A percentile compares a stretch with the other conserved stretches of the same genome.
Conservation (phyloP, 2,329 filamentous ascomycete species). For the Parastagonospora avenae region DNA sequence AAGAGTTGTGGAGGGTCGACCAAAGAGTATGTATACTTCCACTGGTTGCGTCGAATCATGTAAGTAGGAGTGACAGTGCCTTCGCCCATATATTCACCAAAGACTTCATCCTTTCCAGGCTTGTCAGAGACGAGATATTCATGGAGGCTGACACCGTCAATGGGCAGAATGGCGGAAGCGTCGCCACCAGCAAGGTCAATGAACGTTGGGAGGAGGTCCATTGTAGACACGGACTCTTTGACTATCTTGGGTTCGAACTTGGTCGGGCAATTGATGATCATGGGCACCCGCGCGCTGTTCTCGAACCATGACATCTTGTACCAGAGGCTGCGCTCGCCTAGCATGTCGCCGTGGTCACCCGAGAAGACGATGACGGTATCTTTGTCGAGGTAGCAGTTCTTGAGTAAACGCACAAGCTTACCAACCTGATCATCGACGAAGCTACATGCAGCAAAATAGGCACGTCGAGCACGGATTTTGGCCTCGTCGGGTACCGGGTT, state of each 20-base stretch:
- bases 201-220: slow-evolving; percentile 88
- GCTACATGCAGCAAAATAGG: slow-evolving; percentile 91
- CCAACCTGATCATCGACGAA: slow-evolving; percentile 95
- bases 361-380: slow-evolving; percentile 92
- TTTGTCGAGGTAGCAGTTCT: slow-evolving; percentile 78
- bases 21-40: slow-evolving; percentile 90
- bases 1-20: slow-evolving; percentile 84
- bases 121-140: slow-evolving; percentile 47
- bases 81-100: slow-evolving; percentile 94
- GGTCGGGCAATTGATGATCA: slow-evolving; percentile 81
- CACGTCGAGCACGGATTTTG: slow-evolving; percentile 81
- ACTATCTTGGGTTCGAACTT: slow-evolving; percentile 78
- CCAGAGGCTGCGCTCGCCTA: slow-evolving; percentile 90
- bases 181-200: slow-evolving; percentile 79
- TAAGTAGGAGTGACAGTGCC: slow-evolving; percentile 86
- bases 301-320: slow-evolving; percentile 99
- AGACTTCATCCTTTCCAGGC: slow-evolving; percentile 80
- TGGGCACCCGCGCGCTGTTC: slow-evolving; percentile 84
- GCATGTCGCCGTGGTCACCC: slow-evolving; percentile 94
- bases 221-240: slow-evolving; percentile 82
- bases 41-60: slow-evolving; percentile 89
- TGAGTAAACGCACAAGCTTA: slow-evolving; percentile 75
- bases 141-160: slow-evolving; percentile 79
- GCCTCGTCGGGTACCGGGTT: slow-evolving; percentile 83
- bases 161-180: slow-evolving; percentile 72